phyloP scores from a whole-genome alignment of 2,329 filamentous ascomycete species.

The Alternaria sp. region DNA sequence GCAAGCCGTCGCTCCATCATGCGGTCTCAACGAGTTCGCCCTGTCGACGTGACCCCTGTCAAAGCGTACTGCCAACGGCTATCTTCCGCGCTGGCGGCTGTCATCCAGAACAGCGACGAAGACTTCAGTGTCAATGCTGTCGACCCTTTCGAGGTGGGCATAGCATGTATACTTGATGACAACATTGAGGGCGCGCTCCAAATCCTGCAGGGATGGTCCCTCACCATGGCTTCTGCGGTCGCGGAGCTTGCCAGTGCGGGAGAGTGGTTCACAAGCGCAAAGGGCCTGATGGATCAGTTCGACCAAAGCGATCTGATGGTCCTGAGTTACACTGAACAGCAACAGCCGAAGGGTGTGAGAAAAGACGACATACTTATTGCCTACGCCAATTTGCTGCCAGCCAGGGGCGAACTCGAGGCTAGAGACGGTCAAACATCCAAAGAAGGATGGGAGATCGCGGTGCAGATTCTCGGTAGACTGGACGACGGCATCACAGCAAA shows the following conservation, averaged over 20 bases:
- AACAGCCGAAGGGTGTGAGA: slow-evolving; percentile 56
- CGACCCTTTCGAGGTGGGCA: slow-evolving; percentile 77
- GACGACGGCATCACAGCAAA: slow-evolving; percentile 75
- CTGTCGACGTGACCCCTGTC: slow-evolving; percentile 60
- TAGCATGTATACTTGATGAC: slow-evolving; percentile 83
- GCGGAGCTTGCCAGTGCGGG: slow-evolving; percentile 85
- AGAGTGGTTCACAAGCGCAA: slow-evolving; percentile 72
- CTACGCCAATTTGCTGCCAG: slow-evolving; percentile 72
- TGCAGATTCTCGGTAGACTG: slow-evolving; percentile 81
- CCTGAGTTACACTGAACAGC: slow-evolving; percentile 64
- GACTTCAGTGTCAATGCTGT: slow-evolving; percentile 76
- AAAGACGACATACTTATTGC: slow-evolving; percentile 80
- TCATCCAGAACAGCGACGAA: slow-evolving; percentile 69
- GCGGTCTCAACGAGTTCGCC: slow-evolving; percentile 50
- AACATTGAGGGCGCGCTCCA: slow-evolving; percentile 78
- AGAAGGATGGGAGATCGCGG: slow-evolving; percentile 89
- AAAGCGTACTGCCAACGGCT: slow-evolving; percentile 78
- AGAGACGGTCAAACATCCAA: slow-evolving; percentile 37
- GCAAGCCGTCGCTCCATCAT: slow-evolving; percentile 53
- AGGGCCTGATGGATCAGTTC: slow-evolving; percentile 68
- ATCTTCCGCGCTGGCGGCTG: slow-evolving; percentile 69
- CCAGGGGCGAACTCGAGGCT: slow-evolving; percentile 52
- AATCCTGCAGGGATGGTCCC: slow-evolving; percentile 79
- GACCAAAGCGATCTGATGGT: slow-evolving; percentile 87
- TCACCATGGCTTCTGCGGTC: slow-evolving; percentile 77